These are phyloP conservation scores for Lumnitzera littorea DNA, from an alignment of 345 rosid species.

Conservation along the genomic window DNA sequence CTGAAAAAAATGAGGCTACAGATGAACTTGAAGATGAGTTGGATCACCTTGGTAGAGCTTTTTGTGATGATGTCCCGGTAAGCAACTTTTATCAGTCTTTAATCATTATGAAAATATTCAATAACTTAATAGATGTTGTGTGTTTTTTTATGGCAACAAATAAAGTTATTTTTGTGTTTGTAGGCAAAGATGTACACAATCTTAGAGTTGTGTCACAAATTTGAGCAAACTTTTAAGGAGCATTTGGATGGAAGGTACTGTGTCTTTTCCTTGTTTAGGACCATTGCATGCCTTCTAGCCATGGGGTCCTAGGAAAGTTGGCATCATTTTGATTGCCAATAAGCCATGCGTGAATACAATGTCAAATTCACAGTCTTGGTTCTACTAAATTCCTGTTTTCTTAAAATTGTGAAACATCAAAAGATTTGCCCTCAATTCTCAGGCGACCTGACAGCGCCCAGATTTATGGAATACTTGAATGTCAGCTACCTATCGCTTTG, in stretches of 20 bases:
- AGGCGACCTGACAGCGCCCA: constrained; percentile 69
- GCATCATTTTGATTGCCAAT: neutral
- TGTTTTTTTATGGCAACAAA: too few species aligned
- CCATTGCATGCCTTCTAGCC: too few species aligned
- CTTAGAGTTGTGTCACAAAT: constrained; percentile 64
- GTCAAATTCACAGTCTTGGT: neutral
- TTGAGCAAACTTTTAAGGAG: constrained; percentile 64
- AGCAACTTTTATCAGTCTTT: constrained; percentile 5
- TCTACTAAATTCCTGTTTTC: neutral
- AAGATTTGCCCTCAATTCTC: constrained; percentile 5
- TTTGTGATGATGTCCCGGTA: constrained; percentile 66
- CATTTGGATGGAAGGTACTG: constrained; percentile 77
- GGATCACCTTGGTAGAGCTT: constrained; percentile 63
- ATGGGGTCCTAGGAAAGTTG: neutral
- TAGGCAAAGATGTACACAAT: constrained; percentile 68
- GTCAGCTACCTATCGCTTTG: constrained; percentile 60
- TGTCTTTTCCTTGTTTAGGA: neutral
- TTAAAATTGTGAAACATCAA: neutral
- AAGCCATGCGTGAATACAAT: too few species aligned
- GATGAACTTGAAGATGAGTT: constrained; percentile 72
- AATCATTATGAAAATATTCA: neutral
- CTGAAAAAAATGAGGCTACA: constrained; percentile 55
- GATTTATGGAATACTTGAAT: constrained; percentile 54
- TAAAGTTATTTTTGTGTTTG: neutral
- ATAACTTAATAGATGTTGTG: neutral